Conservation (phyloP, 306 rosid genomes). For the Casuarina equisetifolia region DNA sequence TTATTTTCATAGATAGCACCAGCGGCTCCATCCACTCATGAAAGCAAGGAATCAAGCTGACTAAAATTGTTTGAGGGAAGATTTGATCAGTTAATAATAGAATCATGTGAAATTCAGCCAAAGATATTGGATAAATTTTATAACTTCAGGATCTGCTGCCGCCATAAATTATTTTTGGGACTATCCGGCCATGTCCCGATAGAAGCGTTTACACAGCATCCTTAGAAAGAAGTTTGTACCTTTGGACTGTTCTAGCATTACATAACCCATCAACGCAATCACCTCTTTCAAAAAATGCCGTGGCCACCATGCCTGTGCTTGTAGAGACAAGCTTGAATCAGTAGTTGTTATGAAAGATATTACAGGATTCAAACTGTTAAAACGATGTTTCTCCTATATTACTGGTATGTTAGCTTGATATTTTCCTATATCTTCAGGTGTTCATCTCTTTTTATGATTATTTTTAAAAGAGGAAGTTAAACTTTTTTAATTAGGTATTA, state of each 20-base stretch:
- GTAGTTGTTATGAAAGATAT: conserved; percentile 4
- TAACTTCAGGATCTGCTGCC: neutral
- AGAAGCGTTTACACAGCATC: conserved; percentile 11
- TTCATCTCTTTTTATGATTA: too few relatives aligned
- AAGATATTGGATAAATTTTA: conserved; percentile 5
- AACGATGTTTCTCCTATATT: too few relatives aligned
- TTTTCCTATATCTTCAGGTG: too few relatives aligned
- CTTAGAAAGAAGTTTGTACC: neutral
- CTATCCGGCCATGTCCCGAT: neutral
- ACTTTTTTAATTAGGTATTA: too few relatives aligned
- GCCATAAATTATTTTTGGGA: too few relatives aligned
- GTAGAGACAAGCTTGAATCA: conserved; percentile 26
- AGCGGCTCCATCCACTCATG: neutral
- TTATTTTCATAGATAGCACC: neutral
- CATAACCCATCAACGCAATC: conserved; percentile 45
- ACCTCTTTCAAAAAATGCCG: conserved; percentile 87
- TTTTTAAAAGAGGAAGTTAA: too few relatives aligned
- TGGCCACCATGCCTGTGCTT: conserved; percentile 96
- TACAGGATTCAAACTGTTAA: neutral
- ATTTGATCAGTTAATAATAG: neutral
- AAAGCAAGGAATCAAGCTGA: neutral
- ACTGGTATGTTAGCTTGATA: too few relatives aligned
- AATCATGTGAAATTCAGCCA: neutral
- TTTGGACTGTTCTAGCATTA: conserved; percentile 30
- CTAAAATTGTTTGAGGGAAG: neutral